A percentile compares a stretch with the other conserved stretches of the same genome.
Conservation (phyloP, 306 rosid species). For the Trifolium dubium region DNA sequence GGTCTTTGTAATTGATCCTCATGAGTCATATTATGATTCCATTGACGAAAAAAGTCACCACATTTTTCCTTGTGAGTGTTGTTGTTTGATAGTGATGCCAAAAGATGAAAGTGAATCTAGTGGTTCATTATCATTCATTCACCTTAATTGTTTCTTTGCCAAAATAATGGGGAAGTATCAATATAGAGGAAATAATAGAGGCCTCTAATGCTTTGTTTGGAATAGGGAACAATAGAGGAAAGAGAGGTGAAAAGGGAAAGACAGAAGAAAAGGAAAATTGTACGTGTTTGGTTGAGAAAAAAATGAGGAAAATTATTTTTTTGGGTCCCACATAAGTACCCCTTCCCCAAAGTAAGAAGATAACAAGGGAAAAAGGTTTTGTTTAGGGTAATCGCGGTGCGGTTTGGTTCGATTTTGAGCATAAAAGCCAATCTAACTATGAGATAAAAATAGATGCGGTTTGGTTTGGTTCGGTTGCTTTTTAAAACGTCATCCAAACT, state of each 20-base stretch:
- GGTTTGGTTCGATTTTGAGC: too few relatives aligned
- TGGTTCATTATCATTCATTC: neutral
- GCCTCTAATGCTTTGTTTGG: neutral
- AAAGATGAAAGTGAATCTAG: neutral
- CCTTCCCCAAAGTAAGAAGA: neutral
- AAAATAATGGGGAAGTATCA: too few relatives aligned
- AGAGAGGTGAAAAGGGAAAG: neutral
- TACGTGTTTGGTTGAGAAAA: neutral
- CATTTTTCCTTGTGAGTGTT: neutral
- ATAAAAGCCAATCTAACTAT: too few relatives aligned
- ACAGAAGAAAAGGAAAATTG: neutral
- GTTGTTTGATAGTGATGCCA: slow-evolving; percentile 10
- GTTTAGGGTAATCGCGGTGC: too few relatives aligned
- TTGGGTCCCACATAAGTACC: neutral
- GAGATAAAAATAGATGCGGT: too few relatives aligned
- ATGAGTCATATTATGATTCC: neutral
- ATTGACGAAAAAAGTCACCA: neutral
- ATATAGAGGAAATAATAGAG: too few relatives aligned
- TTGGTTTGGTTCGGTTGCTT: too few relatives aligned
- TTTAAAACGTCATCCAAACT: too few relatives aligned
- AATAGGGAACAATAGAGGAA: neutral
- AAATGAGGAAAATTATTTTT: neutral
- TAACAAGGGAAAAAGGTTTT: neutral
- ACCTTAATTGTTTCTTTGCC: too few relatives aligned
- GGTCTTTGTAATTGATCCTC: slow-evolving; percentile 5